phyloP scores from a whole-genome alignment of 2,329 filamentous ascomycete species.

The Zasmidium cellare region DNA sequence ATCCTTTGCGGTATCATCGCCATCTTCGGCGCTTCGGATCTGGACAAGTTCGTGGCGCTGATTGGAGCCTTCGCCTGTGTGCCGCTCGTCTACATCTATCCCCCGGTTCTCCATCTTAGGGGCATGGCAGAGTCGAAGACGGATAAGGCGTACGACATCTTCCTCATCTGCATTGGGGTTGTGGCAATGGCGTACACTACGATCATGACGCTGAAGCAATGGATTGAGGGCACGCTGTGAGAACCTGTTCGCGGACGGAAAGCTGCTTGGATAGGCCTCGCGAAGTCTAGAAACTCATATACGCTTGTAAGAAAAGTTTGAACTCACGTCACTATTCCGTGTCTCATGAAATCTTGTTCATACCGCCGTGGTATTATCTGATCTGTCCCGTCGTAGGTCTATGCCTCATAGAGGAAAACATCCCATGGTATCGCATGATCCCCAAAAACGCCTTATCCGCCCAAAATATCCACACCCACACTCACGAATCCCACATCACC shows the following conservation, averaged over 20 bases:
- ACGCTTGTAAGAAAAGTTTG: neutral
- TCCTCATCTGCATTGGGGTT: conserved; percentile 63
- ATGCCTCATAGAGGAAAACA: neutral
- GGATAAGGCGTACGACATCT: conserved; percentile 60
- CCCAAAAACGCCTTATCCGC: neutral
- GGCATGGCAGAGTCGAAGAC: conserved; percentile 60
- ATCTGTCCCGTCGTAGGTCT: neutral
- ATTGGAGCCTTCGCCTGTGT: conserved; percentile 75
- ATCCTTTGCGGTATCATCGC: conserved; percentile 61
- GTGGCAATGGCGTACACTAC: conserved; percentile 73
- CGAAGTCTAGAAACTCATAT: neutral
- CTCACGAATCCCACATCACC: conserved; percentile 14
- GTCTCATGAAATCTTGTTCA: too few species aligned
- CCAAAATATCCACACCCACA: neutral
- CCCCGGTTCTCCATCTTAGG: conserved; percentile 68
- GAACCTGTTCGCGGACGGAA: neutral
- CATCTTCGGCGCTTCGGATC: conserved; percentile 64
- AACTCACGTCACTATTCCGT: neutral
- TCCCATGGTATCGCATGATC: neutral
- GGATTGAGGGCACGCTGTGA: conserved; percentile 24
- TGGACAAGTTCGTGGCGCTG: conserved; percentile 73
- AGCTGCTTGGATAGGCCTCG: neutral
- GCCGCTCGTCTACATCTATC: conserved; percentile 75
- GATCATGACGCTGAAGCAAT: conserved; percentile 49
- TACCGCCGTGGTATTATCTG: too few species aligned